Evolutionary conservation across 495 filamentous ascomycete genomes (phyloP), one percentile per base, ranked within the genome.

Genomic region (Hypoxylon crocopeplum): DNA sequence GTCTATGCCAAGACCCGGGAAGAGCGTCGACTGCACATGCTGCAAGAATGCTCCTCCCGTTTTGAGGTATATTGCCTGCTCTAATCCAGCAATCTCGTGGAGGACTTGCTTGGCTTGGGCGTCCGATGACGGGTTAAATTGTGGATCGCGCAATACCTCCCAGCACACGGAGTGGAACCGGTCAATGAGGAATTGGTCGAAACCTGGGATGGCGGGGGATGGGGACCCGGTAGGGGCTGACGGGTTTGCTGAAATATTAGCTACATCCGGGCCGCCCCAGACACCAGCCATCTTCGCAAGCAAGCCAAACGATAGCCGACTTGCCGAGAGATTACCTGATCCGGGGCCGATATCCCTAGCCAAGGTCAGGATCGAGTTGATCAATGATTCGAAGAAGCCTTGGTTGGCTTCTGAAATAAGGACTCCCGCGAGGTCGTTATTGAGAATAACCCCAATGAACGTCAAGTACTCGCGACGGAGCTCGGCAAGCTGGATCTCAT

Each of bases 401-500:
- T 96, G 92, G 72, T 98, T 98, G 16, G 84, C 82, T 62, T 90
- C 84, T 62, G 89, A 94, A 41, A 98, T 86, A 30, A 99, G 86
- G 10, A 97, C 91, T 30, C 88, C 82, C 1, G 88, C 91, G 21
- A 97, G 84, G 51, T 94, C 90, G 65, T 98, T 96, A 72, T 89
- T 88, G 30, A 99, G 71, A 42, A 98, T 88, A 13, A 92, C 85
- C 20, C 91, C 82, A 50, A 98, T 74, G 72, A 98, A 97, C 55
- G 89, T 88, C 19, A 99, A 82, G 62, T 96, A 98, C 67, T 98
- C 93, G 44, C 92, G 86, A 51, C 93, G 90, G 45, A 99, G 79
- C 72, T 98, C 94, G 27, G 84, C 86, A 47, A 97, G 83, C 70
- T 97, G 92, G 34, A 98, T 92, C 71, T 93, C 91, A 68, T 99